Percentiles rank a stretch among this genome's conserved stretches.
These are phyloP conservation scores for Yarrowia galli DNA, from an alignment of 1,139 yeast genomes.

Conservation along the genomic window DNA sequence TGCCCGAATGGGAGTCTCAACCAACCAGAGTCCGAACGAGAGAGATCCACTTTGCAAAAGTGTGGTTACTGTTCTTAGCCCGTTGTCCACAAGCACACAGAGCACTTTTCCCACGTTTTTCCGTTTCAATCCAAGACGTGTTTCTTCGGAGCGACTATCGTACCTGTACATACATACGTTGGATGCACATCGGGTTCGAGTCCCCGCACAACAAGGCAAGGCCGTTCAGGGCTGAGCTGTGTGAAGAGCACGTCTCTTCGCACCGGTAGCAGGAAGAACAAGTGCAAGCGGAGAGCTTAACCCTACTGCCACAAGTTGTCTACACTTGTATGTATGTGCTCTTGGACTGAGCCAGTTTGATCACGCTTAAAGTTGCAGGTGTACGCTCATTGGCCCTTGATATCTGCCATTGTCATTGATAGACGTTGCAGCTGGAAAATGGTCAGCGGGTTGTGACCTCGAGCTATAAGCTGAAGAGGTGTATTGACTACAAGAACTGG, in stretches of 20 bases:
- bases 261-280: background rate
- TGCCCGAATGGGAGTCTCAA: conserved; percentile 20
- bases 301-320: too few species aligned
- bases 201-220: conserved; percentile 15
- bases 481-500: too few species aligned
- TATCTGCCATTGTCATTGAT: background rate
- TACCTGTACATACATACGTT: background rate
- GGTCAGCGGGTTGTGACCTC: too few species aligned
- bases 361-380: conserved; percentile 5
- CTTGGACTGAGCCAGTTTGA: too few species aligned
- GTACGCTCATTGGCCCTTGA: conserved; percentile 28
- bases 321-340: too few species aligned
- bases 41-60: background rate
- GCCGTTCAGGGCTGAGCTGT: conserved; percentile 12
- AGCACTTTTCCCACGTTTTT: too few species aligned
- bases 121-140: background rate
- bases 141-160: background rate
- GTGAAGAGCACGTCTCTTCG: background rate
- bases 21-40: too few species aligned
- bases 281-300: conserved; percentile 1
- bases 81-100: too few species aligned
- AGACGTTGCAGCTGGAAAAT: conserved; percentile 2
- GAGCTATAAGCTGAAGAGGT: too few species aligned
- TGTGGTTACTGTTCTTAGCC: too few species aligned
- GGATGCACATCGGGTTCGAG: too few species aligned